Evolutionary conservation across 768 basidiomycete species (phyloP).

Genomic region (Russula sp.): DNA sequence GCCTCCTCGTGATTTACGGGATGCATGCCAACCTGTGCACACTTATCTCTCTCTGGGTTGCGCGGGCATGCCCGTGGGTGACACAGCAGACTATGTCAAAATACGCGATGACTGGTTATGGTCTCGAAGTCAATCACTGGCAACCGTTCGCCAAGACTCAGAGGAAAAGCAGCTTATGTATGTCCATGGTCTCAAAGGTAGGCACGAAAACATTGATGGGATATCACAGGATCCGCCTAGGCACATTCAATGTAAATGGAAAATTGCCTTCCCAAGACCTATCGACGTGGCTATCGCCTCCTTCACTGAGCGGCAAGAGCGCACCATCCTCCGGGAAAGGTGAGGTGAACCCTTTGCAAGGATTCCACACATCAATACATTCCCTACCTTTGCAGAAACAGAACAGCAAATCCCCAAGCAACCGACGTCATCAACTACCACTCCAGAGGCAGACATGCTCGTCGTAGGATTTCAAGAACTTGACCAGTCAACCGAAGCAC

Average conservation of each 20-base stretch:
- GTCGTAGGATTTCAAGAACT: conserved; percentile 80
- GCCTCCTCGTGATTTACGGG: conserved; percentile 51
- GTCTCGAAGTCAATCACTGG: conserved; percentile 17
- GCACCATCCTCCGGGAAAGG: background rate
- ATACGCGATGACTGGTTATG: conserved; percentile 62
- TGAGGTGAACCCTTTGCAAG: conserved; percentile 1
- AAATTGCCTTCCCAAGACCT: conserved; percentile 68
- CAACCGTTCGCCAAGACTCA: conserved; percentile 7
- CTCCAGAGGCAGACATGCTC: conserved; percentile 56
- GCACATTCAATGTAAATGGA: conserved; percentile 85
- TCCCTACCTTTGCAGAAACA: background rate
- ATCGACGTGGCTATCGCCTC: conserved; percentile 45
- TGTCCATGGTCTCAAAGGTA: conserved; percentile 15
- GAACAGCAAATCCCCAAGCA: background rate
- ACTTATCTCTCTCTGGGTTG: conserved; percentile 50
- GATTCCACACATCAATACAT: background rate
- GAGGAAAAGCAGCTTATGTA: conserved; percentile 18
- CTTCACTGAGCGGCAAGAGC: conserved; percentile 23
- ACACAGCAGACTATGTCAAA: conserved; percentile 47
- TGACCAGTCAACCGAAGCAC: conserved; percentile 71
- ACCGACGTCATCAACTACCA: background rate
- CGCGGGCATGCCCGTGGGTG: conserved; percentile 61
- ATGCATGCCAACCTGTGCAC: conserved; percentile 42
- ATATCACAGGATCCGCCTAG: conserved; percentile 52
- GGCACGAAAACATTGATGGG: background rate